These are phyloP conservation scores for Penicillium sp. DNA, from an alignment of 2,329 filamentous ascomycete species.

Conservation along the genomic window DNA sequence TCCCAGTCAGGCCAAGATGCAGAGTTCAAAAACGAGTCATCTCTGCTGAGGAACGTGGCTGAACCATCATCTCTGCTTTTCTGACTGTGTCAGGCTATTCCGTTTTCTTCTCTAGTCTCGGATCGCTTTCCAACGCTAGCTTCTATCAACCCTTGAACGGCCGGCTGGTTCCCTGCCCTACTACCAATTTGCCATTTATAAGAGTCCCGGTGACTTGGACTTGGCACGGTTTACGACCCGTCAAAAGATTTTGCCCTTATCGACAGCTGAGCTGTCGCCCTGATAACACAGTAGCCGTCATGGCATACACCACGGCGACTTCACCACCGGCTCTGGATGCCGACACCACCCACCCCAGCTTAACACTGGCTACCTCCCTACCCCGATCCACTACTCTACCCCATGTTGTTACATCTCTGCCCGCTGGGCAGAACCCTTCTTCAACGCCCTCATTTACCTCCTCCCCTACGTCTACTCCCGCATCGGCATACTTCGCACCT, in stretches of 20 bases:
- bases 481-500: constrained; percentile 28
- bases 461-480: constrained; percentile 31
- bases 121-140: constrained; percentile 31
- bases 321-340: constrained; percentile 38
- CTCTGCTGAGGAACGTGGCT: constrained; percentile 42
- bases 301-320: constrained; percentile 40
- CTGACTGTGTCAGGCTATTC: constrained; percentile 32
- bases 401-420: constrained; percentile 36
- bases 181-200: constrained; percentile 33
- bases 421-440: constrained; percentile 26
- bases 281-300: constrained; percentile 32
- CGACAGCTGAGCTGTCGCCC: constrained; percentile 32
- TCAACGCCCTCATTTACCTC: constrained; percentile 32
- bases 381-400: constrained; percentile 35
- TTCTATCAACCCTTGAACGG: constrained; percentile 27
- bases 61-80: constrained; percentile 28
- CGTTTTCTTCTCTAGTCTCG: constrained; percentile 30
- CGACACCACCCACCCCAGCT: constrained; percentile 34
- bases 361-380: constrained; percentile 35
- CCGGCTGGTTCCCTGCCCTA: constrained; percentile 29
- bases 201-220: constrained; percentile 43
- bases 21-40: constrained; percentile 41
- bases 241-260: constrained; percentile 22
- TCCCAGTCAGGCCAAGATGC: constrained; percentile 45
- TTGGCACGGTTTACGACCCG: constrained; percentile 33